Conservation (phyloP, 768 basidiomycete genomes). For the Baorangia bicolor region DNA sequence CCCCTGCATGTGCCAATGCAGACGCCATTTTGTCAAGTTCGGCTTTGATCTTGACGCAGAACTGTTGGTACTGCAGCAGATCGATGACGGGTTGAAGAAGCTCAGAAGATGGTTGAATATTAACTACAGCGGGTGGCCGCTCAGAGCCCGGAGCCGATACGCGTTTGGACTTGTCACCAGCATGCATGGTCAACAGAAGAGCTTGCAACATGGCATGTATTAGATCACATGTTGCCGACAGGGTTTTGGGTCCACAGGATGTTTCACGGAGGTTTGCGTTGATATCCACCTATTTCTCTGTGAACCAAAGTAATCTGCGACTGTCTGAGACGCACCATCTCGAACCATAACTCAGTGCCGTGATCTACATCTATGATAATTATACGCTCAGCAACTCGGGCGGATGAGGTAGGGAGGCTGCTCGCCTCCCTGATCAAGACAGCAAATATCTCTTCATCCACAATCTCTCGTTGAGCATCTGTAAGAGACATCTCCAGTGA, state of each 20-base stretch:
- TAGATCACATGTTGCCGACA: constrained; percentile 55
- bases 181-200: constrained; percentile 63
- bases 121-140: constrained; percentile 23
- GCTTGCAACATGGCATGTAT: constrained; percentile 65
- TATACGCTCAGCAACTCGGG: constrained; percentile 74
- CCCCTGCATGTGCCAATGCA: constrained; percentile 53
- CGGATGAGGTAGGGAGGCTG: constrained; percentile 69
- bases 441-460: constrained; percentile 81
- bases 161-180: constrained; percentile 43
- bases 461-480: constrained; percentile 65
- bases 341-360: constrained; percentile 65
- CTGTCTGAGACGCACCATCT: constrained; percentile 52
- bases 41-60: constrained; percentile 58
- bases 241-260: constrained; percentile 12
- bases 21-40: constrained; percentile 53
- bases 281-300: constrained; percentile 34
- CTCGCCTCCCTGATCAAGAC: constrained; percentile 76
- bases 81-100: constrained; percentile 77
- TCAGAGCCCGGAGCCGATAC: constrained; percentile 29
- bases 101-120: constrained; percentile 35
- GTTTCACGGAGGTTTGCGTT: constrained; percentile 16
- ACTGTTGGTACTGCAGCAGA: constrained; percentile 74
- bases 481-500: constrained; percentile 53
- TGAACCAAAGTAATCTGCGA: constrained; percentile 2
- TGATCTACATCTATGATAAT: constrained; percentile 78